Evolutionary conservation across 2,329 filamentous ascomycete species (phyloP).

Genomic region (Spiromastix sp.): DNA sequence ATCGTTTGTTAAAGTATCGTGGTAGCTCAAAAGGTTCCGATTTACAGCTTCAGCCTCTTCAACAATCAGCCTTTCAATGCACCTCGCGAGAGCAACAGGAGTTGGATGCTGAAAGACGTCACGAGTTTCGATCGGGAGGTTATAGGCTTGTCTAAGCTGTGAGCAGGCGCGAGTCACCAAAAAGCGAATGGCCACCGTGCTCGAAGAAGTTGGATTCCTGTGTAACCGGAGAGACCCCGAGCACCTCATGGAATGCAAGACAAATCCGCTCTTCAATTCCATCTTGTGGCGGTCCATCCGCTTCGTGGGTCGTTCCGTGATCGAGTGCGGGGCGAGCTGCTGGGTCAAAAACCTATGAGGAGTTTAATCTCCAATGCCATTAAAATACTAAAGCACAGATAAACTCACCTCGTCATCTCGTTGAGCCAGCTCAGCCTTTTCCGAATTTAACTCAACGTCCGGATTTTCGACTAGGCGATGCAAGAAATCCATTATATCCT

Average conservation of each 20-base stretch:
- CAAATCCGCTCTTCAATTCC: neutral
- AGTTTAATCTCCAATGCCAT: too few species aligned
- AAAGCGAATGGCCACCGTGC: neutral
- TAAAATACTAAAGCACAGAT: too few species aligned
- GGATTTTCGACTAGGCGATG: neutral
- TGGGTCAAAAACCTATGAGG: too few species aligned
- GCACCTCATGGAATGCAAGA: neutral
- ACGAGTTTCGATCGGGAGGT: neutral
- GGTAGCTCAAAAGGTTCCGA: too few species aligned
- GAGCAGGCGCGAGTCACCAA: neutral
- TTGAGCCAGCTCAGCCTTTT: neutral
- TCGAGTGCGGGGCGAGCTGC: neutral
- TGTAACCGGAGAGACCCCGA: neutral
- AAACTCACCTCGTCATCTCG: neutral
- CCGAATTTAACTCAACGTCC: neutral
- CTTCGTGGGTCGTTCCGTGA: neutral
- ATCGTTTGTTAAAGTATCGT: too few species aligned
- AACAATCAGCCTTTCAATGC: neutral
- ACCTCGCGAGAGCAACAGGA: neutral
- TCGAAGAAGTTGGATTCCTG: neutral
- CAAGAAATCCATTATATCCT: neutral
- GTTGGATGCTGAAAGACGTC: neutral
- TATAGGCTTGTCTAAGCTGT: neutral
- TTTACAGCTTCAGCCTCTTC: neutral
- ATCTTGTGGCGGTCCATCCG: neutral